Conservation (phyloP, 2,329 filamentous ascomycete species). For the Leptographium procerum region DNA sequence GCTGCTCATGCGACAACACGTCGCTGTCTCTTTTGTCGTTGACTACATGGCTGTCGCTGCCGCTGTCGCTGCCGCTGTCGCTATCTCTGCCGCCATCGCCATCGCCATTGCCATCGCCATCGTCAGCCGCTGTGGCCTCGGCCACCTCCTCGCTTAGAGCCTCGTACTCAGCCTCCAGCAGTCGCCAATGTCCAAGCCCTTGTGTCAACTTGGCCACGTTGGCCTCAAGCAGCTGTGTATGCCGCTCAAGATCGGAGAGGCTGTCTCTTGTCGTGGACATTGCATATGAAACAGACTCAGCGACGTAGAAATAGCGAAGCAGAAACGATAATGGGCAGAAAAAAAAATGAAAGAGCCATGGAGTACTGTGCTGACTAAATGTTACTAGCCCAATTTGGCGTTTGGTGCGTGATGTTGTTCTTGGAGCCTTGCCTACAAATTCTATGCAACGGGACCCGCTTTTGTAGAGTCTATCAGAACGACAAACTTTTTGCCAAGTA, state of each 20-base stretch:
- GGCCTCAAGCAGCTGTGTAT: constrained; percentile 63
- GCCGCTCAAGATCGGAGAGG: constrained; percentile 60
- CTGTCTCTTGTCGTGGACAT: constrained; percentile 36
- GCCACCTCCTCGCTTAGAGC: constrained; percentile 70
- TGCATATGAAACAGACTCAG: background rate
- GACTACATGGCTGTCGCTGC: too few species aligned
- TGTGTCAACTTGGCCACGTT: constrained; percentile 63
- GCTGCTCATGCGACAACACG: constrained; percentile 21
- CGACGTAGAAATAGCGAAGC: background rate
- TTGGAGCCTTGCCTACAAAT: too few species aligned
- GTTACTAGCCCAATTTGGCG: background rate
- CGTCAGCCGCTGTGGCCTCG: background rate
- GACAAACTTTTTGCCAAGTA: too few species aligned
- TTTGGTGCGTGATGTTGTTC: too few species aligned
- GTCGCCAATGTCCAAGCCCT: constrained; percentile 77
- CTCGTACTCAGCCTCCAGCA: constrained; percentile 87
- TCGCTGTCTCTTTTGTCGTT: too few species aligned
- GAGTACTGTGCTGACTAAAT: background rate
- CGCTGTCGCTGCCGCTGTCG: background rate
- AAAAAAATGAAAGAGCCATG: background rate
- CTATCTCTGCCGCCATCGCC: background rate
- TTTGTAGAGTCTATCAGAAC: too few species aligned
- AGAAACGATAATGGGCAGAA: background rate
- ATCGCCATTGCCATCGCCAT: background rate
- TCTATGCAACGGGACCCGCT: too few species aligned